phyloP scores from a whole-genome alignment of 805 yeast genomes.

The Metschnikowia continentalis region DNA sequence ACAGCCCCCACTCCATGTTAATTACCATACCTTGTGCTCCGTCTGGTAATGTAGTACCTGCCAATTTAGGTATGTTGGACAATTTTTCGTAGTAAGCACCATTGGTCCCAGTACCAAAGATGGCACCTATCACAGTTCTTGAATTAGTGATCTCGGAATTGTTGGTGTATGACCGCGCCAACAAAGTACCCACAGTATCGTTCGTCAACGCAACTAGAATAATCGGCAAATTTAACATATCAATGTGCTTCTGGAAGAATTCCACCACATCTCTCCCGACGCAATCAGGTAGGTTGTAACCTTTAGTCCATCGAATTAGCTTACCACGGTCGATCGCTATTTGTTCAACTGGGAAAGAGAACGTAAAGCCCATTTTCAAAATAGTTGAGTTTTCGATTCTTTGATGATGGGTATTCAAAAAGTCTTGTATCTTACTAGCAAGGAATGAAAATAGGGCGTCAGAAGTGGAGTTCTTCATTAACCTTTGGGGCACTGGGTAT shows the following conservation, averaged over 20 bases:
- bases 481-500: constrained; percentile 70
- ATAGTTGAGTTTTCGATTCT: constrained; percentile 29
- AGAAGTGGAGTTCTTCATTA: constrained; percentile 61
- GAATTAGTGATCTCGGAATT: constrained; percentile 58
- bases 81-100: constrained; percentile 87
- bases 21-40: constrained; percentile 63
- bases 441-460: constrained; percentile 69
- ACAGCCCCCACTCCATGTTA: constrained; percentile 98
- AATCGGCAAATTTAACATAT: constrained; percentile 57
- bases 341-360: constrained; percentile 90
- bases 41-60: constrained; percentile 30
- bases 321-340: constrained; percentile 74
- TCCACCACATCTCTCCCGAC: constrained; percentile 80
- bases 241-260: constrained; percentile 65
- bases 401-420: constrained; percentile 63
- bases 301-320: constrained; percentile 94
- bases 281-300: constrained; percentile 80
- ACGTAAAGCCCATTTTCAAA: constrained; percentile 86
- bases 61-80: constrained; percentile 69
- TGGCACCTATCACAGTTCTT: constrained; percentile 80
- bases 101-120: constrained; percentile 96
- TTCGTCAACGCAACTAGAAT: constrained; percentile 84
- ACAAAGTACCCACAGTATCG: constrained; percentile 92
- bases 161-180: constrained; percentile 81
- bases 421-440: constrained; percentile 64